Conservation (phyloP, 2,329 filamentous ascomycete genomes). For the Huntiella abstrusa region DNA sequence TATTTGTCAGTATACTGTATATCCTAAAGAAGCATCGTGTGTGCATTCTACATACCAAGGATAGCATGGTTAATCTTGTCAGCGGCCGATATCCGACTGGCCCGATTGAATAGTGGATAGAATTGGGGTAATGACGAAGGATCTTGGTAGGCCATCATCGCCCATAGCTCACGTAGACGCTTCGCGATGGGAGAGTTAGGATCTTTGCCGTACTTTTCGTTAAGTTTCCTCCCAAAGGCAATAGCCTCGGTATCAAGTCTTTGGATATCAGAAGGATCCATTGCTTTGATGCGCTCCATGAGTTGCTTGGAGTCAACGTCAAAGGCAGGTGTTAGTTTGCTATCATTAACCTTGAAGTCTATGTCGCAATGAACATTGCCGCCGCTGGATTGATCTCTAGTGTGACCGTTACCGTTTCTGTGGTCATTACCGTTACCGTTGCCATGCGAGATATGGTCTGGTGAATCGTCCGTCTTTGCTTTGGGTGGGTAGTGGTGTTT, state of each 20-base stretch:
- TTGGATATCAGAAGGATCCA: conserved; percentile 14
- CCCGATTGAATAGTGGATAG: conserved; percentile 57
- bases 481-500: too few species aligned
- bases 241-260: conserved; percentile 50
- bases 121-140: conserved; percentile 57
- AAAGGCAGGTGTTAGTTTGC: not conserved
- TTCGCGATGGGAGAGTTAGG: conserved; percentile 50
- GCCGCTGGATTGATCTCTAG: too few species aligned
- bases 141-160: conserved; percentile 71
- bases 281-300: conserved; percentile 15
- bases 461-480: too few species aligned
- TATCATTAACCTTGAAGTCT: not conserved
- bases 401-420: too few species aligned
- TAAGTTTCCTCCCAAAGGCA: conserved; percentile 59
- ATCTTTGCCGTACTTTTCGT: conserved; percentile 58
- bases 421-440: too few species aligned
- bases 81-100: conserved; percentile 58
- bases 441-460: too few species aligned
- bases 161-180: conserved; percentile 68
- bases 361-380: not conserved
- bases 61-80: conserved; percentile 93
- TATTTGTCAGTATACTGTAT: conserved; percentile 12
- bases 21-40: not conserved
- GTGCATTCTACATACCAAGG: conserved; percentile 41
- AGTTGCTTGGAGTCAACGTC: conserved; percentile 12